Conservation (phyloP, 2,329 filamentous ascomycete genomes). For the Apiospora aurea region DNA sequence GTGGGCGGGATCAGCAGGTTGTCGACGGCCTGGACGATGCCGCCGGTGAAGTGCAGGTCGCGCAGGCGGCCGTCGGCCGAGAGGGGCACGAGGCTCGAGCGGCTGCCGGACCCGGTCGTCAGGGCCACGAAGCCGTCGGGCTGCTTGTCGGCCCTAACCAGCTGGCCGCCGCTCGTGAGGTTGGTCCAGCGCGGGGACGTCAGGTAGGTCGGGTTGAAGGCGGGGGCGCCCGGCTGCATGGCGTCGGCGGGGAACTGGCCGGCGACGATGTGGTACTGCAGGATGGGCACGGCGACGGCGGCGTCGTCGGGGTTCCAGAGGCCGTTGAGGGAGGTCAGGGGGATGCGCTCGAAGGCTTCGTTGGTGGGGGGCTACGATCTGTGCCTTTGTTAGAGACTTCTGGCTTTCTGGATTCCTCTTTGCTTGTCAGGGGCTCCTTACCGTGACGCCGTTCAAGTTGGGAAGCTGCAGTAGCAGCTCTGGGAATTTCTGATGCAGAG, state of each 20-base stretch:
- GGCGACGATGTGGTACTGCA: slow-evolving; percentile 68
- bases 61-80: slow-evolving; percentile 35
- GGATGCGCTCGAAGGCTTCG: slow-evolving; percentile 62
- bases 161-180: slow-evolving; percentile 55
- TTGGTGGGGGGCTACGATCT: slow-evolving; percentile 67
- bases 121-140: slow-evolving; percentile 49
- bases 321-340: slow-evolving; percentile 56
- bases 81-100: slow-evolving; percentile 50
- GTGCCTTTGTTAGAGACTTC: neutral
- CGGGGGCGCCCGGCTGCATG: slow-evolving; percentile 46
- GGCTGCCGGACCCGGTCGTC: slow-evolving; percentile 43
- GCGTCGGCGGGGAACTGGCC: slow-evolving; percentile 52
- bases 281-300: slow-evolving; percentile 54
- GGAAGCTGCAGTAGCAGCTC: slow-evolving; percentile 53
- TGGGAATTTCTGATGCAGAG: slow-evolving; percentile 51
- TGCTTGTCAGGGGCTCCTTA: slow-evolving; percentile 37
- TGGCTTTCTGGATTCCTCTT: neutral
- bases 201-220: slow-evolving; percentile 54
- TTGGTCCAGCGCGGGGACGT: slow-evolving; percentile 51
- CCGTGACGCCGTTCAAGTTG: slow-evolving; percentile 52
- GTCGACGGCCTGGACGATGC: slow-evolving; percentile 60
- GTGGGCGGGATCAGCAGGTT: slow-evolving; percentile 57
- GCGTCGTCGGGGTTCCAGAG: slow-evolving; percentile 54
- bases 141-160: slow-evolving; percentile 54
- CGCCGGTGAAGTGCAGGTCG: slow-evolving; percentile 56